Base-by-base conservation (phyloP, 2,329 filamentous ascomycete genomes). In the Arachnomyces sp. region DNA sequence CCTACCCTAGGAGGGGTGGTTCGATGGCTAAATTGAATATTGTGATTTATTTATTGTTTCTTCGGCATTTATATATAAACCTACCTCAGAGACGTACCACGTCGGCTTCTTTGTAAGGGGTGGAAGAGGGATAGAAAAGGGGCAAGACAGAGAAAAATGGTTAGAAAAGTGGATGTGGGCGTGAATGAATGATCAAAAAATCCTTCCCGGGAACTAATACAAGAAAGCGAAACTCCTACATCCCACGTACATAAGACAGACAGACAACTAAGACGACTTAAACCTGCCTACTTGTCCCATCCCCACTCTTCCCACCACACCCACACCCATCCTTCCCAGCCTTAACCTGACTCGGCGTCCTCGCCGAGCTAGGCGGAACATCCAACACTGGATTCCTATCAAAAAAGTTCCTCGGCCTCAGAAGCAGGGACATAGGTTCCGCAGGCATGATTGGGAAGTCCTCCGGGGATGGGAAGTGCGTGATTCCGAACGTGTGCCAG, bases 371-470 rank as follows among this genome's bases (percentile, higher is more conserved):
- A 0, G 86, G 84, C 41, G 83, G 82, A 12, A 93, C 82, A 60
- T 93, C 84, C 60, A 93, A 67, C 40, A 78, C 82, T 2, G 86
- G 86, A 57, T 90, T 93, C 51, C 76, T 73, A 15, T 72, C 66
- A 64, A 93, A 94, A 73, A 93, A 93, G 67, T 93, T 82, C 31
- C 86, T 69, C 2, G 87, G 87, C 25, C 85, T 70, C 31, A 93
- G 69, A 28, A 93, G 71, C 50, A 94, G 67, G 1, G 79, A 85
- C 74, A 94, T 89, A 1, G 85, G 84, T 68, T 89, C 84, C 0
- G 77, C 83, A 0, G 87, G 87, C 88, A 94, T 94, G 51, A 94
- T 73, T 20, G 89, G 89, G 68, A 86, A 94, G 62, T 94, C 89
- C 58, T 95, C 89, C 0, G 88, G 87, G 0, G 84, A 70, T 0